Conservation (phyloP, 2,329 filamentous ascomycete genomes). For the Cryphonectria parasitica region DNA sequence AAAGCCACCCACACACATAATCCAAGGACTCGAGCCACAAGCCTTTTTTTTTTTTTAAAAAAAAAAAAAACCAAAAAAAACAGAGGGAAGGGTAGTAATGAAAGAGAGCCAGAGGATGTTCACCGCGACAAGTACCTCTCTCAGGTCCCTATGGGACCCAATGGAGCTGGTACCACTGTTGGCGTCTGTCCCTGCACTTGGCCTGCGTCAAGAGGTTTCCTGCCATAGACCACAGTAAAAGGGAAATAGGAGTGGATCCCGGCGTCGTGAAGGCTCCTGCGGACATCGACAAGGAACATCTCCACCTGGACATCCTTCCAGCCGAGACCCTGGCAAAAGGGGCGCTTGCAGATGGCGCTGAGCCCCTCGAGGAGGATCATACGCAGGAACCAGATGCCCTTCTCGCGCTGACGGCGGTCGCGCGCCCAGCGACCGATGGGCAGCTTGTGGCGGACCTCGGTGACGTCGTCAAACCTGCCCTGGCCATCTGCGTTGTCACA, state of each 20-base stretch:
- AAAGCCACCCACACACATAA: neutral
- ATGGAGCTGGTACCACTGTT: neutral
- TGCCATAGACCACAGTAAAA: slow-evolving; percentile 38
- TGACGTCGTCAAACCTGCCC: slow-evolving; percentile 35
- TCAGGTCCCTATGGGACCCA: neutral
- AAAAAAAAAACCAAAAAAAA: neutral
- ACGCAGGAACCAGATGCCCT: slow-evolving; percentile 48
- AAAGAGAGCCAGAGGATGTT: neutral
- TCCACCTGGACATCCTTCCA: slow-evolving; percentile 43
- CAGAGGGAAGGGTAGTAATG: neutral
- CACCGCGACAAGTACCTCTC: neutral
- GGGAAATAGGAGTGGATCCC: slow-evolving; percentile 39
- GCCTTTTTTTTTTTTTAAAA: neutral
- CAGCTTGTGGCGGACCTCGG: slow-evolving; percentile 43
- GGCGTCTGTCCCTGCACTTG: neutral
- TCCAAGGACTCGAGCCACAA: too few relatives aligned
- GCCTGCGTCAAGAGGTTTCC: slow-evolving; percentile 36
- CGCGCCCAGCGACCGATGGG: slow-evolving; percentile 55
- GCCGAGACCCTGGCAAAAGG: slow-evolving; percentile 38
- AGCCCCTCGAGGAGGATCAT: slow-evolving; percentile 45
- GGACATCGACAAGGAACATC: slow-evolving; percentile 42
- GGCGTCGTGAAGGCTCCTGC: slow-evolving; percentile 38
- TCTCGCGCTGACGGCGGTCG: slow-evolving; percentile 46
- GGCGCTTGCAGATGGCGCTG: slow-evolving; percentile 36
- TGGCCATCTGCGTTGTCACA: slow-evolving; percentile 46